phyloP scores from a whole-genome alignment of 495 filamentous ascomycete genomes.

The Aspergillus biplanus region DNA sequence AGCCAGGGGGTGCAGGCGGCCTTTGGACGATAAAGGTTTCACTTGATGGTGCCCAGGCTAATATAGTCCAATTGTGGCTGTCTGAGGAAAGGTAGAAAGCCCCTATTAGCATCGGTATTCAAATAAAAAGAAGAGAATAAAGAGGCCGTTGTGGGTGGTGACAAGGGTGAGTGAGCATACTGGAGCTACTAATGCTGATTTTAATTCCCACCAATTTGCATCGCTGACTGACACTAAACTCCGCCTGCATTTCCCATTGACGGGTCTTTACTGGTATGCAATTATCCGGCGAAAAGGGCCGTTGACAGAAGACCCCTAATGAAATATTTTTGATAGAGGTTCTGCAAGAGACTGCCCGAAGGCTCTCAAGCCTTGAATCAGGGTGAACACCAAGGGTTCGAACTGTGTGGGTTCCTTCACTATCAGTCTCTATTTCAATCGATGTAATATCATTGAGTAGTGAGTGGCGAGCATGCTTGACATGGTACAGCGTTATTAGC shows the following conservation, averaged over 20 bases:
- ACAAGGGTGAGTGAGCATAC: constrained; percentile 22
- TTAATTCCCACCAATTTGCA: constrained; percentile 36
- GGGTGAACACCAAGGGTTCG: constrained; percentile 40
- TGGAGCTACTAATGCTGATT: constrained; percentile 28
- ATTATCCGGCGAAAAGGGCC: neutral
- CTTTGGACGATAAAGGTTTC: constrained; percentile 43
- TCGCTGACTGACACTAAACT: constrained; percentile 30
- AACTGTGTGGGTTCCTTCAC: constrained; percentile 32
- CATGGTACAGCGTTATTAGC: constrained; percentile 32
- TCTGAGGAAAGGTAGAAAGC: neutral
- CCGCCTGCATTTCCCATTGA: constrained; percentile 39
- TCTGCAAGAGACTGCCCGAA: constrained; percentile 23
- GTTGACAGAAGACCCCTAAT: neutral
- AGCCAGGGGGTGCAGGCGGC: constrained; percentile 23
- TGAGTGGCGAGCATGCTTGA: constrained; percentile 37
- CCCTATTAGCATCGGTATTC: too few relatives aligned
- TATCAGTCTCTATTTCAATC: constrained; percentile 29
- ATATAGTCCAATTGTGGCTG: constrained; percentile 26
- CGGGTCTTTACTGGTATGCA: constrained; percentile 26
- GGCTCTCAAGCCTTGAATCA: constrained; percentile 31
- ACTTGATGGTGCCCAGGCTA: constrained; percentile 33
- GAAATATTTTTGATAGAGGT: neutral
- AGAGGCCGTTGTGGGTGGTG: too few relatives aligned
- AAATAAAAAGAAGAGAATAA: too few relatives aligned
- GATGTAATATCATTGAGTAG: constrained; percentile 38